Evolutionary conservation across 2,329 filamentous ascomycete genomes (phyloP).

Genomic region (Penicillium sp.): DNA sequence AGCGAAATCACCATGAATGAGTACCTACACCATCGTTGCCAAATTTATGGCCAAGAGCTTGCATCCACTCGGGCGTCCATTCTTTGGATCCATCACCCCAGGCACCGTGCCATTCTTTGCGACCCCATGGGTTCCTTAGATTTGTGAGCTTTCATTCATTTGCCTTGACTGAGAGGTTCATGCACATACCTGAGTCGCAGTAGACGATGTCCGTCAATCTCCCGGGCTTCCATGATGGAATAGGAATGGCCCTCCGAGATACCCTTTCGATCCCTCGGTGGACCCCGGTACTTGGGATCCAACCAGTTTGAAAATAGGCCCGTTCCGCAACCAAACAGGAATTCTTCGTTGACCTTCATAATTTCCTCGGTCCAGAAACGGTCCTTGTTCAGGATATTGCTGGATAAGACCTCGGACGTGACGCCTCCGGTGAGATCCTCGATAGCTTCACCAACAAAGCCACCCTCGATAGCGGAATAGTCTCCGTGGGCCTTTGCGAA

Average conservation of each 20-base stretch:
- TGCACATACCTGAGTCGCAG: slow-evolving; percentile 56
- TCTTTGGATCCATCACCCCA: slow-evolving; percentile 82
- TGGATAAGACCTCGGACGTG: slow-evolving; percentile 46
- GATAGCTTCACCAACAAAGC: slow-evolving; percentile 64
- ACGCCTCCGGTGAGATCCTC: slow-evolving; percentile 58
- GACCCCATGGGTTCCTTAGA: slow-evolving; percentile 73
- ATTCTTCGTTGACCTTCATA: slow-evolving; percentile 74
- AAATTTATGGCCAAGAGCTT: slow-evolving; percentile 69
- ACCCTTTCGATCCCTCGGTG: slow-evolving; percentile 42
- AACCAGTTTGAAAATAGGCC: slow-evolving; percentile 47
- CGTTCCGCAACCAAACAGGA: slow-evolving; percentile 52
- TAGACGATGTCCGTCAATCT: slow-evolving; percentile 61
- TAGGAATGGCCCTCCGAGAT: slow-evolving; percentile 54
- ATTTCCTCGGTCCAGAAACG: slow-evolving; percentile 81
- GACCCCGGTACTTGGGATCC: slow-evolving; percentile 33
- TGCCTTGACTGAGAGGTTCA: background rate
- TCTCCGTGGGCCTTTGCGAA: slow-evolving; percentile 83
- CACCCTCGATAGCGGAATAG: slow-evolving; percentile 70
- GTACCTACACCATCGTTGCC: slow-evolving; percentile 64
- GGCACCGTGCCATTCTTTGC: slow-evolving; percentile 73
- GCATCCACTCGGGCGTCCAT: slow-evolving; percentile 78
- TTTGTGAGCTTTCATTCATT: slow-evolving; percentile 17
- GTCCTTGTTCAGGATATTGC: slow-evolving; percentile 61
- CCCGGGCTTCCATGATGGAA: slow-evolving; percentile 58
- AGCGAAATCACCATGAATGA: background rate